Evolutionary conservation across 768 basidiomycete genomes (phyloP).

Genomic region (Leccinum boreale): DNA sequence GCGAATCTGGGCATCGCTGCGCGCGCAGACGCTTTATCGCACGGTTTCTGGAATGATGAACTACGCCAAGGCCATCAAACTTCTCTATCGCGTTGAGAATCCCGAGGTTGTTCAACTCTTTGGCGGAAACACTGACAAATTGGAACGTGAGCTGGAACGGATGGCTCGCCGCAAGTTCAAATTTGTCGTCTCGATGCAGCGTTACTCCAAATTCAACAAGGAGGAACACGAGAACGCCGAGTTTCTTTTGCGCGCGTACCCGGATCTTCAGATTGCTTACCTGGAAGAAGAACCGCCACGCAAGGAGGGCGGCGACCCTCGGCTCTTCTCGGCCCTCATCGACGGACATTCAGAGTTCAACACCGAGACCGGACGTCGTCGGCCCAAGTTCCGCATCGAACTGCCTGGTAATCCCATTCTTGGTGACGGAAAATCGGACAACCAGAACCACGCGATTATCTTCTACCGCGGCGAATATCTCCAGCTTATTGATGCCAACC

Average conservation of each 20-base stretch:
- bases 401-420: constrained; percentile 98
- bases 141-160: constrained; percentile 93
- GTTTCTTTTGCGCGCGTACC: constrained; percentile 95
- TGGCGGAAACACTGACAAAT: constrained; percentile 95
- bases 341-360: constrained; percentile 98
- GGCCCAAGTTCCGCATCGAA: constrained; percentile 98
- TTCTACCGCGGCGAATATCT: constrained; percentile 99
- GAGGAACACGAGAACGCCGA: constrained; percentile 99
- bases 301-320: constrained; percentile 92
- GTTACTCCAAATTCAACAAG: constrained; percentile 99
- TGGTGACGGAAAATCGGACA: constrained; percentile 98
- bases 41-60: constrained; percentile 99
- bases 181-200: constrained; percentile 98
- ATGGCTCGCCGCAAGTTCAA: constrained; percentile 99
- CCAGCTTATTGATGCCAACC: constrained; percentile 99
- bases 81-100: constrained; percentile 99
- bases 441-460: constrained; percentile 99
- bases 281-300: constrained; percentile 92
- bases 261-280: constrained; percentile 97
- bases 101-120: constrained; percentile 97
- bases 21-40: constrained; percentile 97
- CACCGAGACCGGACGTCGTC: constrained; percentile 80
- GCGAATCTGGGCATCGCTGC: constrained; percentile 98
- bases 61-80: constrained; percentile 98
- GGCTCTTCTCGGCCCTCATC: constrained; percentile 94